phyloP scores from a whole-genome alignment of 106 monocot species.

The Allium fistulosum region DNA sequence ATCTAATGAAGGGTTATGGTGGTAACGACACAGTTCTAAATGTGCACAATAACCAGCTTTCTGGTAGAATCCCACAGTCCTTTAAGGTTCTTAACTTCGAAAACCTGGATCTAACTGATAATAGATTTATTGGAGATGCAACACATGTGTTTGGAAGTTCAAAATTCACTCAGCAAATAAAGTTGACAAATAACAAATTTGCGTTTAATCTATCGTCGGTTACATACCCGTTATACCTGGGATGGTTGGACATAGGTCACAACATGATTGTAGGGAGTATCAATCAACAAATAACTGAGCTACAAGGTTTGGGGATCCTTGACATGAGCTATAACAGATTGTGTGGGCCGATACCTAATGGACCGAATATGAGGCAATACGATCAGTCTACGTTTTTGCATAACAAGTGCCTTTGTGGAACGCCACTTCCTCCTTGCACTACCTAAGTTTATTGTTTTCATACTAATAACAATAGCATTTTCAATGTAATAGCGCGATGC shows the following conservation, averaged over 20 bases:
- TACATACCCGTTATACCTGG: constrained; percentile 23
- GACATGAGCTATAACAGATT: constrained; percentile 55
- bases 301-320: constrained; percentile 8
- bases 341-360: constrained; percentile 46
- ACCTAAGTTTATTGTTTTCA: no score
- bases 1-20: constrained; percentile 9
- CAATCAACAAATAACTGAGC: constrained; percentile 9
- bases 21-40: constrained; percentile 17
- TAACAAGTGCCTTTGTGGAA: constrained; percentile 55
- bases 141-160: constrained; percentile 31
- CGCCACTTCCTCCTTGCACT: constrained; percentile 22
- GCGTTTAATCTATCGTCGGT: constrained; percentile 35
- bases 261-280: constrained; percentile 14
- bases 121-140: constrained; percentile 39
- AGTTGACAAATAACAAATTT: constrained; percentile 33
- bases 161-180: constrained; percentile 16
- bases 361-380: constrained; percentile 14
- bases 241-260: constrained; percentile 8
- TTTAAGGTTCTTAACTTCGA: constrained; percentile 11
- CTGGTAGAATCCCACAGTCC: constrained; percentile 23
- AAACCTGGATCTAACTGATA: constrained; percentile 32
- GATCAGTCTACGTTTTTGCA: constrained; percentile 21
- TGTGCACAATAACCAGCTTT: constrained; percentile 33
- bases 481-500: no score
- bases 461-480: no score